phyloP scores from a whole-genome alignment of 2,329 filamentous ascomycete genomes.

The Metarhizium robertsii region DNA sequence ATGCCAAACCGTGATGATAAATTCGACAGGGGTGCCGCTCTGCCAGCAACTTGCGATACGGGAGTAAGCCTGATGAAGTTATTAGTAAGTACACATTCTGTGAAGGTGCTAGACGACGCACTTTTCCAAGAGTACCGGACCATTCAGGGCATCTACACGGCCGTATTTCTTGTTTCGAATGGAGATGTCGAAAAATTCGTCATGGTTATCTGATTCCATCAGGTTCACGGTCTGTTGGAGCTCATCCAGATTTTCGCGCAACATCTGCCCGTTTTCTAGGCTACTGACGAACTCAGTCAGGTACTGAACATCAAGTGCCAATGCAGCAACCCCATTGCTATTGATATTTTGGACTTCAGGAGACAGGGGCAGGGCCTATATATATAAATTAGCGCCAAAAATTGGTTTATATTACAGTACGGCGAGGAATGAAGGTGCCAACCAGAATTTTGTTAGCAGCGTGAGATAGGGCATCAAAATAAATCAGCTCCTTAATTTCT shows the following conservation, averaged over 20 bases:
- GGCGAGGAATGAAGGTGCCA: not conserved
- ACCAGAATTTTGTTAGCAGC: slow-evolving; percentile 79
- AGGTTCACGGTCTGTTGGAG: slow-evolving; percentile 85
- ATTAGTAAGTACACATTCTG: slow-evolving; percentile 14
- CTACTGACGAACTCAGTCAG: slow-evolving; percentile 79
- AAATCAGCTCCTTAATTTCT: slow-evolving; percentile 95
- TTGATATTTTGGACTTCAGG: slow-evolving; percentile 78
- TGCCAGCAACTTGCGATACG: slow-evolving; percentile 47
- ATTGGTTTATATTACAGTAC: not conserved
- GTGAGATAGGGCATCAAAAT: slow-evolving; percentile 91
- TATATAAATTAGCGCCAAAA: slow-evolving; percentile 10
- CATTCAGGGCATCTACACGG: slow-evolving; percentile 83
- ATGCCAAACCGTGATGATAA: slow-evolving; percentile 70
- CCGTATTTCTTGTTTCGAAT: slow-evolving; percentile 89
- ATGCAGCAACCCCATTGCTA: slow-evolving; percentile 69
- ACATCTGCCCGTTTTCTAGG: slow-evolving; percentile 74
- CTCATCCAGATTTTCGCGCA: slow-evolving; percentile 84
- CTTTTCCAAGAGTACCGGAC: slow-evolving; percentile 87
- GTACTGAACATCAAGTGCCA: slow-evolving; percentile 76
- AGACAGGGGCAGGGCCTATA: slow-evolving; percentile 66
- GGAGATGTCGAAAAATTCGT: slow-evolving; percentile 92
- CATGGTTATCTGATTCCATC: slow-evolving; percentile 80
- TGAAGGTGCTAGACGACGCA: slow-evolving; percentile 28
- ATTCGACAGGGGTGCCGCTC: slow-evolving; percentile 56
- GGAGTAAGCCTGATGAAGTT: slow-evolving; percentile 47